A percentile compares a stretch with the other conserved stretches of the same genome.
These are phyloP conservation scores for Ogataea pignaliae DNA, from an alignment of 805 yeast genomes.

Conservation along the genomic window DNA sequence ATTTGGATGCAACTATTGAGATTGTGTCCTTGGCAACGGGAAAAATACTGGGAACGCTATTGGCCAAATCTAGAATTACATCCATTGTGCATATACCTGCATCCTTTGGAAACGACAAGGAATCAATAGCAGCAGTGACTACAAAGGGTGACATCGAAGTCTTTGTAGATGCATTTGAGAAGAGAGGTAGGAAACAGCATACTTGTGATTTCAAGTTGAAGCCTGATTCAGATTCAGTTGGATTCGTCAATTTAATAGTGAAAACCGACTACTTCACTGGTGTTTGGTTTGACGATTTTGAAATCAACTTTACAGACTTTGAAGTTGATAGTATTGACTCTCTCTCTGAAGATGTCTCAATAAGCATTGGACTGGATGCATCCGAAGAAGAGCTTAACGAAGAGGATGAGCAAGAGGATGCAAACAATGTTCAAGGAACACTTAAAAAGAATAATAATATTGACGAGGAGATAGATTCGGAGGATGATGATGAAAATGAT, in stretches of 20 bases:
- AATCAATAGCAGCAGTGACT: constrained; percentile 28
- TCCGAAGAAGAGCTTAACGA: constrained; percentile 8
- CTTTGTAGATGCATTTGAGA: constrained; percentile 18
- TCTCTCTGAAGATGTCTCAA: constrained; percentile 13
- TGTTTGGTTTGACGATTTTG: constrained; percentile 23
- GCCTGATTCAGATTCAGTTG: constrained; percentile 11
- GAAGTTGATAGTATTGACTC: constrained; percentile 21
- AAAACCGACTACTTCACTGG: constrained; percentile 8
- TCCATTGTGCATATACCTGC: constrained; percentile 25
- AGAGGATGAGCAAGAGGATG: constrained; percentile 1
- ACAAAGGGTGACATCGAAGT: constrained; percentile 21
- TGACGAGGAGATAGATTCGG: constrained; percentile 15
- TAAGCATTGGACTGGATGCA: constrained; percentile 30
- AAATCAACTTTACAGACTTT: constrained; percentile 26
- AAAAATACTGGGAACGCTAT: constrained; percentile 29
- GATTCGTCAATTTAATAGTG: constrained; percentile 10
- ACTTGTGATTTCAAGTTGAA: constrained; percentile 11
- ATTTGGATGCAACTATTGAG: constrained; percentile 29
- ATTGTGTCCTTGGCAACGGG: constrained; percentile 28
- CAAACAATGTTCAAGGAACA: constrained; percentile 2
- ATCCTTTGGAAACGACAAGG: constrained; percentile 24
- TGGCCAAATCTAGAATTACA: constrained; percentile 31
- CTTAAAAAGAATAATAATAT: constrained; percentile 7
- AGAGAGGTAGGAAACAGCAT: constrained; percentile 17
- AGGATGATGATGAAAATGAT: constrained; percentile 12